Evolutionary conservation across 2,329 filamentous ascomycete species (phyloP).

Genomic region (Beauveria sp.): DNA sequence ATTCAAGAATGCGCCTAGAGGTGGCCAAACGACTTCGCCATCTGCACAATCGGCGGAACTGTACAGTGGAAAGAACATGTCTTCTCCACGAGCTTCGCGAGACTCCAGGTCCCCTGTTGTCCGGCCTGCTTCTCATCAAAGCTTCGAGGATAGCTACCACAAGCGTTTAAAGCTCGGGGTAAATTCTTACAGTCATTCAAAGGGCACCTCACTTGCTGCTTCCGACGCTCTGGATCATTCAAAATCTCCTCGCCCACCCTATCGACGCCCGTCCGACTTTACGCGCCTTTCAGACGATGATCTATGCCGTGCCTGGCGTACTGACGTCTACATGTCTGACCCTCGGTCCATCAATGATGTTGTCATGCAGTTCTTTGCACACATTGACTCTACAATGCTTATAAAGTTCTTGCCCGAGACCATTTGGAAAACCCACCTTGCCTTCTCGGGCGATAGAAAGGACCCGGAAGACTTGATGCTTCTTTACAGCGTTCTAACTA

Average conservation of each 20-base stretch:
- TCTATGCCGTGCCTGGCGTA: conserved; percentile 41
- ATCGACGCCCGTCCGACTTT: conserved; percentile 30
- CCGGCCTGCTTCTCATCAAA: neutral
- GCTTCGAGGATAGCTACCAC: neutral
- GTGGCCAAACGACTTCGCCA: conserved; percentile 50
- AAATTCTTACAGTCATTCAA: conserved; percentile 34
- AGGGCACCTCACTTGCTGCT: conserved; percentile 24
- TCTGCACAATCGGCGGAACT: conserved; percentile 44
- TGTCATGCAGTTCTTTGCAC: conserved; percentile 35
- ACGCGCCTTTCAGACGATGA: conserved; percentile 43
- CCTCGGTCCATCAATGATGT: conserved; percentile 31
- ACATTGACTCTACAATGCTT: conserved; percentile 34
- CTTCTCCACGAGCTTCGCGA: conserved; percentile 18
- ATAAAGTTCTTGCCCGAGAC: conserved; percentile 35
- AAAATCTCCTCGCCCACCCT: conserved; percentile 30
- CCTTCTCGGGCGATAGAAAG: conserved; percentile 27
- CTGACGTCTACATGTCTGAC: conserved; percentile 40
- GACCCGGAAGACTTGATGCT: conserved; percentile 38
- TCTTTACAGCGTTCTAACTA: conserved; percentile 36
- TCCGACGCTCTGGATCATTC: conserved; percentile 28
- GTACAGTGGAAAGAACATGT: conserved; percentile 35
- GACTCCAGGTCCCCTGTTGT: conserved; percentile 23
- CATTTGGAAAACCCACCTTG: conserved; percentile 31
- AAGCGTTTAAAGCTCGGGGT: conserved; percentile 44
- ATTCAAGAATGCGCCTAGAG: conserved; percentile 70